Conservation (phyloP, 768 basidiomycete species). For the Tylopilus rubrobrunneus region DNA sequence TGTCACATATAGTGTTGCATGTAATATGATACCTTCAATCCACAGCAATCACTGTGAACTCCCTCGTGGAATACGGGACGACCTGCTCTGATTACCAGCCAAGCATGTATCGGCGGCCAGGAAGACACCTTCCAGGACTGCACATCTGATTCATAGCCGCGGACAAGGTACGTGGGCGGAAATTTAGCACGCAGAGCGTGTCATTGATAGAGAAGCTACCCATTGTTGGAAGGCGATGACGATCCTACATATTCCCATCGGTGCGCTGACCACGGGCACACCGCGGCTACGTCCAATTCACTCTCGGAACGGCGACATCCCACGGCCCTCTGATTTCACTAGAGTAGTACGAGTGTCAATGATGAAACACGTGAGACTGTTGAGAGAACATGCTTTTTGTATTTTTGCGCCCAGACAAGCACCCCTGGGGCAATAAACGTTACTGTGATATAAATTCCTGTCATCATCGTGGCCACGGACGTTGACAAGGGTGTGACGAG, state of each 20-base stretch:
- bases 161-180: constrained; percentile 26
- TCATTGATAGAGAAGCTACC: constrained; percentile 10
- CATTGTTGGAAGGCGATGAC: constrained; percentile 24
- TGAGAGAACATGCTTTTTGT: constrained; percentile 66
- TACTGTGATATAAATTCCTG: constrained; percentile 47
- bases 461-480: constrained; percentile 51
- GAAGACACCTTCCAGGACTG: neutral
- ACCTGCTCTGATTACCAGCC: constrained; percentile 8
- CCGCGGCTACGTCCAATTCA: constrained; percentile 40
- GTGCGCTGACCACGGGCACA: constrained; percentile 22
- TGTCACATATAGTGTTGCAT: constrained; percentile 36
- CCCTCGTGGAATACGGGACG: neutral
- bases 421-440: constrained; percentile 72
- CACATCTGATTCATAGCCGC: constrained; percentile 18
- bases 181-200: constrained; percentile 18
- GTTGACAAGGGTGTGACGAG: constrained; percentile 53
- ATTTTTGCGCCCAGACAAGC: constrained; percentile 81
- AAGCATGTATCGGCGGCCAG: constrained; percentile 8
- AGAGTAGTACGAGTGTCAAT: constrained; percentile 13
- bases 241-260: constrained; percentile 24
- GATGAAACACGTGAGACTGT: constrained; percentile 9
- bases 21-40: constrained; percentile 37
- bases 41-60: constrained; percentile 16
- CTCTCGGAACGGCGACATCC: constrained; percentile 81
- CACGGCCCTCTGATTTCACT: constrained; percentile 89